Conservation (phyloP, 257 asterid species). For the Gentiana macrophylla region DNA sequence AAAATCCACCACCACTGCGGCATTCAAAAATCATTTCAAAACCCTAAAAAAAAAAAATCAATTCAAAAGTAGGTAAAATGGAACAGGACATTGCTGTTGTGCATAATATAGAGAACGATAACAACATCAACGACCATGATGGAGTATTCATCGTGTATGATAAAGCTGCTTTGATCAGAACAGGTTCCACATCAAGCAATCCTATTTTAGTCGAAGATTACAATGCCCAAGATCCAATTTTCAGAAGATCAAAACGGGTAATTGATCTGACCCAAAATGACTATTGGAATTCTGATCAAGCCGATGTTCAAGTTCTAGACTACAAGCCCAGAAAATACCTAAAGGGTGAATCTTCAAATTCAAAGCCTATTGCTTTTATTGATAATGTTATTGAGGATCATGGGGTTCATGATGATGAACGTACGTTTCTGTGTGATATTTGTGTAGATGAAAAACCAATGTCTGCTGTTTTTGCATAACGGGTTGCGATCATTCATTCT, state of each 20-base stretch:
- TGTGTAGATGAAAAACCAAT: conserved; percentile 8
- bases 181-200: too few species aligned
- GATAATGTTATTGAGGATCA: neutral
- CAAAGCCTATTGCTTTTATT: conserved; percentile 1
- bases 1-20: too few species aligned
- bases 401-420: neutral
- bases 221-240: conserved; percentile 2
- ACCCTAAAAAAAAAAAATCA: too few species aligned
- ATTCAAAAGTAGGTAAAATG: too few species aligned
- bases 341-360: conserved; percentile 39
- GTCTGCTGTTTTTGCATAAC: neutral
- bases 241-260: neutral
- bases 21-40: too few species aligned
- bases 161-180: too few species aligned
- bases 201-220: neutral
- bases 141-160: too few species aligned
- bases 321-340: conserved; percentile 3
- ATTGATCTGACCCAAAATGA: conserved; percentile 5
- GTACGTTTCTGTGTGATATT: too few species aligned
- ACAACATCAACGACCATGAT: too few species aligned
- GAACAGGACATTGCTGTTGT: too few species aligned
- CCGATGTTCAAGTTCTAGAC: conserved; percentile 3
- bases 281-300: neutral
- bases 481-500: conserved; percentile 9
- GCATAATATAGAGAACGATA: too few species aligned